phyloP scores from a whole-genome alignment of 345 rosid genomes.

The Cardiospermum halicacabum region DNA sequence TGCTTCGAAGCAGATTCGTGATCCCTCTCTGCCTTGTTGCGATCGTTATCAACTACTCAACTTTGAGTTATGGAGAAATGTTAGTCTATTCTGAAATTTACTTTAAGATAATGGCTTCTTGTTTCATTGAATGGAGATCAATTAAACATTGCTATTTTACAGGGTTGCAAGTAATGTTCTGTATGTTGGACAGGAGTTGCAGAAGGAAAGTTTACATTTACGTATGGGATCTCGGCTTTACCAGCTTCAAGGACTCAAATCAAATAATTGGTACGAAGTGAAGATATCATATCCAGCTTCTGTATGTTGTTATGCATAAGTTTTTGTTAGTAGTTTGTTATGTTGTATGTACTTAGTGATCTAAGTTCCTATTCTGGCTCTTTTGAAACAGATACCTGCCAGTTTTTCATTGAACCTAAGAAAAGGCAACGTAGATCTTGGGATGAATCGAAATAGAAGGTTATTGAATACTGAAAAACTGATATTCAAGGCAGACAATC shows the following conservation, averaged over 20 bases:
- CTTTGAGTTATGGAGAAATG: constrained; percentile 29
- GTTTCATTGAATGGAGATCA: neutral
- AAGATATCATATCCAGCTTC: constrained; percentile 98
- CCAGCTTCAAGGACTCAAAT: constrained; percentile 55
- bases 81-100: constrained; percentile 20
- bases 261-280: constrained; percentile 84
- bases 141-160: constrained; percentile 1
- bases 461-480: constrained; percentile 62
- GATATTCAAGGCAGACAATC: constrained; percentile 45
- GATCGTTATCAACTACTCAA: constrained; percentile 17
- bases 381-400: constrained; percentile 55
- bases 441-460: constrained; percentile 33
- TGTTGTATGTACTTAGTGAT: constrained; percentile 14
- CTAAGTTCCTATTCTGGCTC: neutral
- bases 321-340: constrained; percentile 7
- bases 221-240: constrained; percentile 56
- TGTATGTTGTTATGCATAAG: constrained; percentile 48
- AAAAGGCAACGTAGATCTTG: constrained; percentile 34
- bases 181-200: constrained; percentile 60
- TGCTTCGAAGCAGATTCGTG: constrained; percentile 17
- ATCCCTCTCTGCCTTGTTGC: constrained; percentile 22
- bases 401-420: constrained; percentile 54
- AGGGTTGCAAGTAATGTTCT: constrained; percentile 40
- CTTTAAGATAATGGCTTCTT: too few species aligned
- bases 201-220: constrained; percentile 60